Base-by-base conservation (phyloP, 2,329 filamentous ascomycete genomes). In the Dryadomyces quercivorus region DNA sequence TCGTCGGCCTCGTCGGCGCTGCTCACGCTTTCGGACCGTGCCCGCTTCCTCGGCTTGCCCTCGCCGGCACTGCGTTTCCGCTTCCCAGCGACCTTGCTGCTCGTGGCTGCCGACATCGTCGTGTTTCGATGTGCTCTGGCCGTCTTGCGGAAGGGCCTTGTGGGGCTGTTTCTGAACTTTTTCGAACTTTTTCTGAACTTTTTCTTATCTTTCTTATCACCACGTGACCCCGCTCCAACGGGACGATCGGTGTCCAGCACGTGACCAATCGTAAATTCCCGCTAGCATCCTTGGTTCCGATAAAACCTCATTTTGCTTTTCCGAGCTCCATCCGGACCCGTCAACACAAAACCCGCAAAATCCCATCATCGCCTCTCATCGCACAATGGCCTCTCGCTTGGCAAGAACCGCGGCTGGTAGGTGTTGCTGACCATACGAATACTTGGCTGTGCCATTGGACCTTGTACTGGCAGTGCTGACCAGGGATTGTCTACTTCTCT, bases 361-460 rank as follows among this genome's bases (percentile, higher is more conserved):
- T 4, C 38, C 20, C 36, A 43, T 44, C 53, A 55, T 44, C 75
- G 73, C 72, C 74, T 71, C 74, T 74, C 72, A 77, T 75, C 72
- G 73, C 80, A 87, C 78, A 86, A 97, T 97, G 92, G 92, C 92
- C 81, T 95, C 89, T 75, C 89, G 91, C 81, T 82, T 97, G 78
- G 89, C 86, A 82, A 90, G 88, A 82, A 91, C 84, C 81, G 89
- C 90, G 77, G 78, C 92, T 76, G 88, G 92, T 97, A 84, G 73
- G 89, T 84, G 52, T 36, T 21, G 10, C n/a, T 43, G 18, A 45
- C 20, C 20, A 15, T 34, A 22, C 42, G 50, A 49, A 15, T 12
- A 9, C 20, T 16, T 59, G 36, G 15, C 3, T 5, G 21, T 13
- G n/a, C 38, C 20, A 52, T 51, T 50, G 54, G 15, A 8, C 16